These are phyloP conservation scores for Rhododendron ferrugineum DNA, from an alignment of 148 eudicot genomes.

Conservation along the genomic window DNA sequence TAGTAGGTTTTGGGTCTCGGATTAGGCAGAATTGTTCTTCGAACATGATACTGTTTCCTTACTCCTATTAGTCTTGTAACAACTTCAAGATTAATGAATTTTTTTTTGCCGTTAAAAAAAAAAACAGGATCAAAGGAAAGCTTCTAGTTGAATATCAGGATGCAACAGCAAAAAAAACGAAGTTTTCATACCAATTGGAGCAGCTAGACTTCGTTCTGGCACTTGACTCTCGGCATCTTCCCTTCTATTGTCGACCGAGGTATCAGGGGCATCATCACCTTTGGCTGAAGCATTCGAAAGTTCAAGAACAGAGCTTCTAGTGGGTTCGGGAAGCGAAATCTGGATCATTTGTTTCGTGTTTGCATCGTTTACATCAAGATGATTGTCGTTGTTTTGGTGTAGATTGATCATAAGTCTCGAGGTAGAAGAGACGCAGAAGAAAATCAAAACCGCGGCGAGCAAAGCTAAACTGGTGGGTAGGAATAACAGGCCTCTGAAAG, in stretches of 20 bases:
- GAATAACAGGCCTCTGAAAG: constrained; percentile 12
- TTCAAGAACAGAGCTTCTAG: neutral
- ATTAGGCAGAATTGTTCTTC: too few species aligned
- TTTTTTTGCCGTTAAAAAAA: too few species aligned
- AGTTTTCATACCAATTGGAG: neutral
- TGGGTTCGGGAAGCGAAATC: constrained; percentile 3
- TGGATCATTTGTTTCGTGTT: neutral
- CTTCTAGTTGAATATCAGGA: neutral
- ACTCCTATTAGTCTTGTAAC: too few species aligned
- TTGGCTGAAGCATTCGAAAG: neutral
- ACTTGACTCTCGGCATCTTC: neutral
- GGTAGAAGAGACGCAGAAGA: constrained; percentile 25
- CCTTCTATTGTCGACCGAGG: neutral
- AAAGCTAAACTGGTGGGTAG: constrained; percentile 20
- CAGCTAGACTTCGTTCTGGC: neutral
- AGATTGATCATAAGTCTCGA: constrained; percentile 19
- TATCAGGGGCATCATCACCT: neutral
- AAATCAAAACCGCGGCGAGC: constrained; percentile 14
- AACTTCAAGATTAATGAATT: too few species aligned
- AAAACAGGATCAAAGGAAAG: neutral
- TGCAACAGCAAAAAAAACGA: neutral
- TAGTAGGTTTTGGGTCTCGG: too few species aligned
- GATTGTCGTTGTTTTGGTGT: neutral
- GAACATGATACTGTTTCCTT: too few species aligned
- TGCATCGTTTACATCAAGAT: neutral